A percentile compares a stretch with the other conserved stretches of the same genome.
phyloP scores from a whole-genome alignment of 2,329 filamentous ascomycete genomes.

The Aspergillus terreus region DNA sequence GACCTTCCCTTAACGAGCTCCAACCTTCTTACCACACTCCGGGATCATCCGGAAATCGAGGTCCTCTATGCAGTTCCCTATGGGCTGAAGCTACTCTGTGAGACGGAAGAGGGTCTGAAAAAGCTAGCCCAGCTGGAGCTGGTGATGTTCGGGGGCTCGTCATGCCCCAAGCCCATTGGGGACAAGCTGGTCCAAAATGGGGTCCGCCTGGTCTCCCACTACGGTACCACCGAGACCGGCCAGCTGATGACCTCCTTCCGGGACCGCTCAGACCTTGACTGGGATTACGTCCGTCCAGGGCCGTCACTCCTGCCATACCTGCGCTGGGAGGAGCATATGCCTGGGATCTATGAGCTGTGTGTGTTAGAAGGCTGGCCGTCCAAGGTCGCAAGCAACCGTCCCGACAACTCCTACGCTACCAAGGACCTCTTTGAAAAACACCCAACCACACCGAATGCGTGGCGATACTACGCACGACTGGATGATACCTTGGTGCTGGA shows the following conservation, averaged over 20 bases:
- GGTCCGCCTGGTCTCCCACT: constrained; percentile 55
- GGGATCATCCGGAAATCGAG: constrained; percentile 41
- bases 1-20: constrained; percentile 52
- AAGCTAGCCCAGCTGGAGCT: constrained; percentile 46
- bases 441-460: constrained; percentile 40
- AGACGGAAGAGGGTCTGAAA: constrained; percentile 53
- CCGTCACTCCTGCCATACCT: constrained; percentile 41
- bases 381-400: constrained; percentile 42
- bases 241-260: constrained; percentile 61
- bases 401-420: constrained; percentile 47
- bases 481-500: constrained; percentile 47
- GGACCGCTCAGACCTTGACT: constrained; percentile 50
- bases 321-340: constrained; percentile 31
- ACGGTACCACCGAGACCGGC: constrained; percentile 60
- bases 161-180: constrained; percentile 58
- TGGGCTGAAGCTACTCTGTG: constrained; percentile 59
- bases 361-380: constrained; percentile 35
- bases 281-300: constrained; percentile 56
- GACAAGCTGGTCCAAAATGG: constrained; percentile 51
- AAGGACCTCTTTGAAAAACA: constrained; percentile 47
- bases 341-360: constrained; percentile 35
- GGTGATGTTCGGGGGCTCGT: constrained; percentile 56
- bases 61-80: constrained; percentile 63
- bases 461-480: constrained; percentile 45
- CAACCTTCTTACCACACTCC: constrained; percentile 45